phyloP scores from a whole-genome alignment of 768 basidiomycete species.

The Tricholoma furcatifolium region DNA sequence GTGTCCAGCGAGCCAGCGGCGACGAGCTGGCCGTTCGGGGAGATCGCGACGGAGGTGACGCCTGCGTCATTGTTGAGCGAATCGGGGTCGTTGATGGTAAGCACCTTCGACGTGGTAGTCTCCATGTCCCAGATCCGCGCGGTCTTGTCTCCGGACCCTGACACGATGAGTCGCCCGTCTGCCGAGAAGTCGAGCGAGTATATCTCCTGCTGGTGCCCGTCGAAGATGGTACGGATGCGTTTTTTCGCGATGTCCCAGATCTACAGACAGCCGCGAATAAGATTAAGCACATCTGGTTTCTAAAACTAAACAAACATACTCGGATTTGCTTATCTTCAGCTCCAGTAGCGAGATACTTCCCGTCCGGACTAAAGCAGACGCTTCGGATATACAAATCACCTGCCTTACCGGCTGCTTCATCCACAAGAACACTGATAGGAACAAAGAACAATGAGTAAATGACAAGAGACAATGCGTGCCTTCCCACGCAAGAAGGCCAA shows the following conservation, averaged over 20 bases:
- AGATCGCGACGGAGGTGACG: conserved; percentile 78
- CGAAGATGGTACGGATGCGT: conserved; percentile 75
- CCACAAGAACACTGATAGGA: conserved; percentile 62
- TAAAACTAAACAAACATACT: conserved; percentile 51
- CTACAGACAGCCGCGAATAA: no score
- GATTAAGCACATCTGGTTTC: no score
- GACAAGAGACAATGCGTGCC: conserved; percentile 1
- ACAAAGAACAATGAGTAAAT: background rate
- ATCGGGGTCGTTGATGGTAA: conserved; percentile 55
- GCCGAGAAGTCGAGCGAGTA: conserved; percentile 90
- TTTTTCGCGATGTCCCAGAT: conserved; percentile 91
- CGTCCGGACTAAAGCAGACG: conserved; percentile 87
- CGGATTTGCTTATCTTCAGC: conserved; percentile 90
- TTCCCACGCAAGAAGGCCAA: conserved; percentile 3
- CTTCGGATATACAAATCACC: conserved; percentile 93
- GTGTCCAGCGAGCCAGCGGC: conserved; percentile 73
- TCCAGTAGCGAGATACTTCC: conserved; percentile 87
- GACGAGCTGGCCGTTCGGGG: conserved; percentile 68
- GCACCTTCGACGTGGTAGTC: conserved; percentile 36
- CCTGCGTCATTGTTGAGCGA: conserved; percentile 50
- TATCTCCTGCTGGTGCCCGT: conserved; percentile 91
- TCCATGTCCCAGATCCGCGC: conserved; percentile 49
- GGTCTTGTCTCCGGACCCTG: conserved; percentile 76
- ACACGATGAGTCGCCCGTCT: conserved; percentile 86
- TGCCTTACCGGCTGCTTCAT: conserved; percentile 69